Evolutionary conservation across 2,329 filamentous ascomycete species (phyloP).

Genomic region (Neocatenulostroma microsporum): DNA sequence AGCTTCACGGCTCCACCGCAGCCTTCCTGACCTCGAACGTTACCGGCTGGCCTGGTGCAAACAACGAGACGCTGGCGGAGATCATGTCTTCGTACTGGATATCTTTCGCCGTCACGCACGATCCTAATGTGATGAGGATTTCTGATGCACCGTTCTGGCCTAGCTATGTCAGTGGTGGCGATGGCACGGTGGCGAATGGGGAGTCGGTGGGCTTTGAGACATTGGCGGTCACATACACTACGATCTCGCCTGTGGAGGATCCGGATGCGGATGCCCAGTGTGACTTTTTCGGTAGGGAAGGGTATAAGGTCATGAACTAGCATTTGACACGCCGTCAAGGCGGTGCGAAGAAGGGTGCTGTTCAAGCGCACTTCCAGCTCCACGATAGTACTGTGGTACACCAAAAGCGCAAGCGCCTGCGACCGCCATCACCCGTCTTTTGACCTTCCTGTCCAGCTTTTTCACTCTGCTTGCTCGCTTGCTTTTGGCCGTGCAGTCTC

Average conservation of each 20-base stretch:
- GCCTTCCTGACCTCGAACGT: slow-evolving; percentile 8
- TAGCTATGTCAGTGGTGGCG: slow-evolving; percentile 10
- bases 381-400: too few relatives aligned
- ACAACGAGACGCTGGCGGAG: slow-evolving; percentile 11
- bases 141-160: slow-evolving; percentile 13
- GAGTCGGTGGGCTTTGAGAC: slow-evolving; percentile 15
- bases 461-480: too few relatives aligned
- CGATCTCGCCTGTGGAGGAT: slow-evolving; percentile 10
- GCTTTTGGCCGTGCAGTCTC: too few relatives aligned
- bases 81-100: slow-evolving; percentile 16
- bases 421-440: too few relatives aligned
- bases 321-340: too few relatives aligned
- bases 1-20: slow-evolving; percentile 14
- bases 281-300: slow-evolving; percentile 17
- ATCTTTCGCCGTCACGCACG: slow-evolving; percentile 11
- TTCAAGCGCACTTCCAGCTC: too few relatives aligned
- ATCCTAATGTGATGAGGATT: slow-evolving; percentile 12
- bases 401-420: too few relatives aligned
- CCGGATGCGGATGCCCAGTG: slow-evolving; percentile 14
- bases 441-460: too few relatives aligned
- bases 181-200: slow-evolving; percentile 8
- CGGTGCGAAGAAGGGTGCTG: too few relatives aligned
- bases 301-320: too few relatives aligned
- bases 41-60: slow-evolving; percentile 10
- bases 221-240: slow-evolving; percentile 11